Base-by-base conservation (phyloP, 352 stramenopile genomes). In the Phytophthora sp. region DNA sequence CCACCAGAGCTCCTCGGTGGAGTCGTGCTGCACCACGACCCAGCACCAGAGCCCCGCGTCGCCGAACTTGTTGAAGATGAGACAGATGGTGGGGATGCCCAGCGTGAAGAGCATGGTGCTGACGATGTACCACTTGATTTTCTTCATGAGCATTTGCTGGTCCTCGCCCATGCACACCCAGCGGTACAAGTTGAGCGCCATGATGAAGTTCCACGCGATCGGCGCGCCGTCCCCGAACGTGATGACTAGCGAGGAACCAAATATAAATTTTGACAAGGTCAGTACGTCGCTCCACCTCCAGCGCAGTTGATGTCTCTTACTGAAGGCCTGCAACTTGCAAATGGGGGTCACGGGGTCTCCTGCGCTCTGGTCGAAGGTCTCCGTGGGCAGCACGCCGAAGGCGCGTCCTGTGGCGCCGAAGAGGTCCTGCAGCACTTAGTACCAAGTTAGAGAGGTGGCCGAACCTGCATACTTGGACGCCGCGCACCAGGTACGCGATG, bases 161-260 rank as follows among this genome's bases (percentile, higher is more conserved):
- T 95, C 85, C 44, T 93, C 82, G 9, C 87, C 87, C 52, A 88
- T 73, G 54, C 85, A 93, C 5, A 95, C 78, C 87, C 87, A 95
- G 17, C 80, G 82, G 64, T 87, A 94, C 12, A 95, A 63, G 55
- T 94, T 92, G 23, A 87, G 74, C 32, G 84, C 83, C 82, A 95
- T 95, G 18, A 95, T 74, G 41, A 92, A 83, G 58, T 94, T 93
- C 87, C 87, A 95, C 30, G 73, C 77, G 51, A 94, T 93, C 20
- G 87, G 86, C 18, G 79, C 72, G 15, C 80, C 72, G 21, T 92
- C 81, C 26, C 84, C 84, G 31, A 94, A 94, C 10, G 79, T 89
- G 45, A 95, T 89, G 41, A 92, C 84, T 91, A 17, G 4, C n/a
- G n/a, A 48, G n/a, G 1, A 52, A 23, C 13, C 24, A n/a, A 41